Evolutionary conservation across 306 rosid species (phyloP), one percentile per base, ranked within the genome.

Genomic region (Purshia tridentata): DNA sequence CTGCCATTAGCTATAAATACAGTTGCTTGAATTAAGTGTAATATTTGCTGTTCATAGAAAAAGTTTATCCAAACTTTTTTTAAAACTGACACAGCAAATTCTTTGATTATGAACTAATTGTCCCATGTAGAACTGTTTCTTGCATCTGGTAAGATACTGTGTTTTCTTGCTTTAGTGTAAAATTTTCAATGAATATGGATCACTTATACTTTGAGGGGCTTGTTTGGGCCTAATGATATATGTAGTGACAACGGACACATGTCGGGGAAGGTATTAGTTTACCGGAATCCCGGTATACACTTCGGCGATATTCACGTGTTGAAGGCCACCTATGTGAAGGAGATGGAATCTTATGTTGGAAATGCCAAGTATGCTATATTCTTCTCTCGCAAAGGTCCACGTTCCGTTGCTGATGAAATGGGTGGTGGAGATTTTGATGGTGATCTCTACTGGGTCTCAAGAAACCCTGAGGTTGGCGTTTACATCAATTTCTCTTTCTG

Each of bases 371-470:
- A 83, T 77, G 97, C 80, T 29, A 93, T 93, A 78, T 89, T 93
- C 84, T 93, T 93, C 77, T 83, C 97, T 6, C 23, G 83, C 56
- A 92, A 86, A 20, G 98, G 98, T 55, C 87, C 87, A 55, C 93
- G 96, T 54, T 87, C 96, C 7, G 52, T 89, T 54, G 97, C 89
- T 40, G 93, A 93, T 80, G 96, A 93, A 81, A 93, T 93, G 19
- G 96, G 76, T 8, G 87, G 90, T n/a, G 97, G 93, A 58, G 97
- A 93, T 82, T 91, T 81, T 87, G 98, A 93, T 68, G 98, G 98
- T 65, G 98, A 93, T 78, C 70, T 78, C 79, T 93, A 84, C 69
- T 93, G 93, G 96, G 81, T 93, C 74, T 93, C 97, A 44, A 82
- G 79, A 52, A 85, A 93, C 81, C 76, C 91, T 35, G 72, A 87